Base-by-base conservation (phyloP, 2,329 filamentous ascomycete genomes). In the Xylaria arbuscula region DNA sequence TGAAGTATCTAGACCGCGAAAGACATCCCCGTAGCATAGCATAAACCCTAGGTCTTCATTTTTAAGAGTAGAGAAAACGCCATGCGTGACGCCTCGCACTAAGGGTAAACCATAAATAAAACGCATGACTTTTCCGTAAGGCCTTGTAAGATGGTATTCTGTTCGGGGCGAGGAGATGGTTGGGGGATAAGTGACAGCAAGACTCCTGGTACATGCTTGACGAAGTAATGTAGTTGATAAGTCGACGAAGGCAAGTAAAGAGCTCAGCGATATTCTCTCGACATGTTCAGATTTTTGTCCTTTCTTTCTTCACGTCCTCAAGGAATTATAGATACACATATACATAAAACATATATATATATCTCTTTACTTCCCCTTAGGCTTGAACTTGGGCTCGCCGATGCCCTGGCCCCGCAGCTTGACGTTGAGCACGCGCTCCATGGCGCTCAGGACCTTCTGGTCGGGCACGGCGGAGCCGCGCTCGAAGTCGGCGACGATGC, bases 361-460 rank as follows among this genome's bases (percentile, higher is more conserved):
- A 22, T 28, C 8, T 13, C 34, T 66, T 66, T 70, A 75, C 60
- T 89, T 89, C 85, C 92, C 93, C 87, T 92, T 93, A 72, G 89
- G 85, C 68, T 85, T 88, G 80, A 96, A 92, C 84, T 91, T 92
- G 76, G 93, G 92, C 80, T 89, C 86, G 71, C 94, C 95, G 80
- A 98, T 96, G 82, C 95, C 93, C 77, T 84, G 85, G 67, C 96
- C 93, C 74, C 94, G 88, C 77, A 98, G 87, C 85, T 97, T 93
- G 77, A 97, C 89, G 77, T 96, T 95, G 80, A 98, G 89, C 71
- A 93, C 89, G 63, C 90, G 87, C 88, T 97, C 93, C 87, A 97
- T 93, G 73, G 86, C 84, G 68, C 82, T 81, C 66, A 97, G 85
- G 63, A 97, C 84, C 85, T 94, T 94, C 83, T 97, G 94, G 83